Conservation (phyloP, 257 asterid species). For the Solanum lycopersicoides region DNA sequence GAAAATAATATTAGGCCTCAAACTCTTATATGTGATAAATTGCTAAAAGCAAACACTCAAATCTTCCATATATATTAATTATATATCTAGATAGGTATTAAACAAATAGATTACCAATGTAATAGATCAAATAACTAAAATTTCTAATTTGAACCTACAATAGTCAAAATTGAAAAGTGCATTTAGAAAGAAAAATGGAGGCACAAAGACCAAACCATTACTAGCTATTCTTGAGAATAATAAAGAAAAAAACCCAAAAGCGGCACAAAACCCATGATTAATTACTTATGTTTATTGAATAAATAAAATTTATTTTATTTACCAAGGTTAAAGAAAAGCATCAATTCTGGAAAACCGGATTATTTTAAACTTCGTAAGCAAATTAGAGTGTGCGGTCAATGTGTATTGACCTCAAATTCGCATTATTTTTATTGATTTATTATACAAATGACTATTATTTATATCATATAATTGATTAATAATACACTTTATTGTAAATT, state of each 20-base stretch:
- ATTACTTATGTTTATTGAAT: not conserved
- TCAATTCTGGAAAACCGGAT: not conserved
- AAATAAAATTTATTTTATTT: too few species aligned
- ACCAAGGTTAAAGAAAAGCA: conserved; percentile 11
- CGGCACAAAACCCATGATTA: conserved; percentile 34
- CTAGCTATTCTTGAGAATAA: not conserved
- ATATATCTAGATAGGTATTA: not conserved
- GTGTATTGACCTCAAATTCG: conserved; percentile 15
- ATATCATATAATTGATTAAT: not conserved
- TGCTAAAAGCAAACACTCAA: not conserved
- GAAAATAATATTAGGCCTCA: not conserved
- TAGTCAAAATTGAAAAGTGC: not conserved
- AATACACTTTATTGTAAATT: not conserved
- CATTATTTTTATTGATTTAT: not conserved
- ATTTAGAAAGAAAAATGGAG: not conserved
- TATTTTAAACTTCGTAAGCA: not conserved
- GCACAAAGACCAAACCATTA: conserved; percentile 12
- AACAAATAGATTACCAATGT: not conserved
- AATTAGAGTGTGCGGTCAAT: conserved; percentile 25
- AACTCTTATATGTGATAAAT: not conserved
- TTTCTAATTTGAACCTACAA: not conserved
- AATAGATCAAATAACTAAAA: not conserved
- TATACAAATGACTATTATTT: not conserved
- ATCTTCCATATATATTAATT: not conserved
- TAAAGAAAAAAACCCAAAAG: conserved; percentile 1